phyloP scores from a whole-genome alignment of 805 yeast genomes.

The Teunomyces atbi region DNA sequence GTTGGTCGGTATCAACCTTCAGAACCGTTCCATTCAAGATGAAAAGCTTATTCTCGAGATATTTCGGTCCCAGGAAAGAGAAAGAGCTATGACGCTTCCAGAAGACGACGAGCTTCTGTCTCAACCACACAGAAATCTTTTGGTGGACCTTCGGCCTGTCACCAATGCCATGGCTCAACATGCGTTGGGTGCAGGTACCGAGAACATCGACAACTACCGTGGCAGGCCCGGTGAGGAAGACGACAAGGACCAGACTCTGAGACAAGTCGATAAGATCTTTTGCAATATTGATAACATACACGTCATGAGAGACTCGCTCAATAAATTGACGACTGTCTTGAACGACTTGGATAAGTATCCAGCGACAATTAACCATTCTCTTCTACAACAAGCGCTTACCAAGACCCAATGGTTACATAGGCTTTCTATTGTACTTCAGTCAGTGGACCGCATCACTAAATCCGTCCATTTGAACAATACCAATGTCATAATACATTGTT shows the following conservation, averaged over 20 bases:
- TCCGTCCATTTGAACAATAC: constrained; percentile 81
- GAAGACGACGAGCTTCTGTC: constrained; percentile 21
- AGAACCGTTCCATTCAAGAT: constrained; percentile 86
- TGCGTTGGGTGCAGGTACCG: constrained; percentile 98
- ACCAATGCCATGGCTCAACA: constrained; percentile 96
- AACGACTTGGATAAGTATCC: constrained; percentile 67
- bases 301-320: constrained; percentile 84
- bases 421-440: constrained; percentile 62
- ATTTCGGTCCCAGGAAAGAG: constrained; percentile 54
- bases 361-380: constrained; percentile 16
- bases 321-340: constrained; percentile 58
- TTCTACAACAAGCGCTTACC: constrained; percentile 49
- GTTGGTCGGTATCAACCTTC: constrained; percentile 76
- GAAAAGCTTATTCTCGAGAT: constrained; percentile 77
- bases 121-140: constrained; percentile 52
- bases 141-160: constrained; percentile 89
- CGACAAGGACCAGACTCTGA: constrained; percentile 8
- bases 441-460: constrained; percentile 75
- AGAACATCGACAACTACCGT: constrained; percentile 82
- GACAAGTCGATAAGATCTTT: constrained; percentile 64
- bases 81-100: constrained; percentile 16
- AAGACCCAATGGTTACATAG: constrained; percentile 81
- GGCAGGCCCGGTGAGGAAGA: constrained; percentile 19
- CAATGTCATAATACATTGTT: constrained; percentile 86
- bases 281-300: constrained; percentile 94